Conservation (phyloP, 805 yeast species). For the Barnettozyma vustinii region DNA sequence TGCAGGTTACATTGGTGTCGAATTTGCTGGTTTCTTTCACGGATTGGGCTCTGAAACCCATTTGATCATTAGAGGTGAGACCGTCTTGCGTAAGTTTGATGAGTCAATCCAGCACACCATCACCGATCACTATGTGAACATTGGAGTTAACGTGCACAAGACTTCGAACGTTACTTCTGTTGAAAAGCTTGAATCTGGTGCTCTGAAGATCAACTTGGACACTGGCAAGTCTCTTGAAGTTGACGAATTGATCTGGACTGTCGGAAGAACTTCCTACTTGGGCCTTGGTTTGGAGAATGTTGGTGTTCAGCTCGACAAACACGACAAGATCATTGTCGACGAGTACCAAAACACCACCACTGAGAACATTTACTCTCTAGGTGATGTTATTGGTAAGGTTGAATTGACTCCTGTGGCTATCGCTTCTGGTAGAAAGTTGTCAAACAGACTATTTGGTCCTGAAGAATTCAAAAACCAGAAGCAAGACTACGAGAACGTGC, state of each 20-base stretch:
- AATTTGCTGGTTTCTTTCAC: conserved; percentile 90
- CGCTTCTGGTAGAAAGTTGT: conserved; percentile 93
- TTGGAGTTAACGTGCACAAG: conserved; percentile 81
- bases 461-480: conserved; percentile 63
- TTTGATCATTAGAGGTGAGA: conserved; percentile 84
- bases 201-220: conserved; percentile 42
- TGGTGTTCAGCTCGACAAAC: conserved; percentile 58
- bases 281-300: conserved; percentile 73
- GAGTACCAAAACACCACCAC: conserved; percentile 82
- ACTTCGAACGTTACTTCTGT: conserved; percentile 44
- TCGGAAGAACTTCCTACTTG: conserved; percentile 79
- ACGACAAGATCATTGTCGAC: conserved; percentile 69
- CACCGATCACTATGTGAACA: conserved; percentile 73
- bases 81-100: conserved; percentile 86
- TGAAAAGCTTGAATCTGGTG: conserved; percentile 43
- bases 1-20: conserved; percentile 97
- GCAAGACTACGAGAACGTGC: conserved; percentile 81
- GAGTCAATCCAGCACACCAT: conserved; percentile 70
- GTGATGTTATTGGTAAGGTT: conserved; percentile 89
- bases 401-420: conserved; percentile 98
- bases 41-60: conserved; percentile 84
- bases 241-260: conserved; percentile 86
- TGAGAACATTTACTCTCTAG: conserved; percentile 72
- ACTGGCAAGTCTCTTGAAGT: conserved; percentile 46
- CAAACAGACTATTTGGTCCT: conserved; percentile 89